phyloP scores from a whole-genome alignment of 306 rosid genomes.

The Inga laurina region DNA sequence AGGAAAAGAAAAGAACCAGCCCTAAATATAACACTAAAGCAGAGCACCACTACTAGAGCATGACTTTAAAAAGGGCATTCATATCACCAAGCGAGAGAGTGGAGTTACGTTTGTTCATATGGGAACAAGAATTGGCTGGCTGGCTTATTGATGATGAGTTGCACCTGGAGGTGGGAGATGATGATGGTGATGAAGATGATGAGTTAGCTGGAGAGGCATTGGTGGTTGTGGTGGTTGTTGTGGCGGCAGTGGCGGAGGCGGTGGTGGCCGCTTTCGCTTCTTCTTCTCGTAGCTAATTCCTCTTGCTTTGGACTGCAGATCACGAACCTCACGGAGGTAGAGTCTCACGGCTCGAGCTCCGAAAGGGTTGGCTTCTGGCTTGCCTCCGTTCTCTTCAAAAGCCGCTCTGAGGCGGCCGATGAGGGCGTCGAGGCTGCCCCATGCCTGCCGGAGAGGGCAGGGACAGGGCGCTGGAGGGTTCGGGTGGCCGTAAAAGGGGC shows the following conservation, averaged over 20 bases:
- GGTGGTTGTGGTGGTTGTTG: slow-evolving; percentile 20
- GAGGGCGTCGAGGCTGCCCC: slow-evolving; percentile 98
- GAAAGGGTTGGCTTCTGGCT: slow-evolving; percentile 91
- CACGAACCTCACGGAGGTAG: slow-evolving; percentile 95
- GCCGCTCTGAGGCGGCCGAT: slow-evolving; percentile 94
- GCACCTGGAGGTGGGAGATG: slow-evolving; percentile 57
- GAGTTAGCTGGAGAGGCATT: neutral
- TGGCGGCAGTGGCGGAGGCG: slow-evolving; percentile 27
- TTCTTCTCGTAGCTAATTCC: slow-evolving; percentile 97
- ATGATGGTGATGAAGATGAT: slow-evolving; percentile 29
- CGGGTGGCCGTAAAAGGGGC: slow-evolving; percentile 94
- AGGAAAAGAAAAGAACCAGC: slow-evolving; percentile 6
- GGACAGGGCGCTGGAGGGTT: slow-evolving; percentile 98
- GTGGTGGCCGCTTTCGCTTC: slow-evolving; percentile 84
- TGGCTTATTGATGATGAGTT: slow-evolving; percentile 40
- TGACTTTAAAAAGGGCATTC: slow-evolving; percentile 3
- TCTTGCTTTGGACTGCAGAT: slow-evolving; percentile 96
- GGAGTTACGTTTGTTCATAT: too few relatives aligned
- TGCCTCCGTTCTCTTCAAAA: slow-evolving; percentile 96
- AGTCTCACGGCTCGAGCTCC: slow-evolving; percentile 97
- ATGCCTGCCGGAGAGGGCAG: slow-evolving; percentile 95
- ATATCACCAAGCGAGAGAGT: neutral
- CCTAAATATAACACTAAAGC: slow-evolving; percentile 40
- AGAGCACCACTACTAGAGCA: slow-evolving; percentile 2
- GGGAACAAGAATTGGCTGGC: neutral